Conservation (phyloP, 2,329 filamentous ascomycete genomes). For the Ascochyta lentis region DNA sequence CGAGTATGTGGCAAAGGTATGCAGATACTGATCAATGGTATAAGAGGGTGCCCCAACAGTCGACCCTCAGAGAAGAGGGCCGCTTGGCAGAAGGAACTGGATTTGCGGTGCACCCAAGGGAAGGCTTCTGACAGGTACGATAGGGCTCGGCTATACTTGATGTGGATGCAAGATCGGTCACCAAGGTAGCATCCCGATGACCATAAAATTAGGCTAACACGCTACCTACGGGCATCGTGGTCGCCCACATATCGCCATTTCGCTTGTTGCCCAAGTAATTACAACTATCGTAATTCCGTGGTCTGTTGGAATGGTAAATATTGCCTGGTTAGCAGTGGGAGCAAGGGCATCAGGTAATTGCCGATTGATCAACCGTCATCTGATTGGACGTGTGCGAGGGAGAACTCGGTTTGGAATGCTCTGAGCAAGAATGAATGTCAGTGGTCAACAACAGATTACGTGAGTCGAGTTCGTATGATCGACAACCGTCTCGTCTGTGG, state of each 20-base stretch:
- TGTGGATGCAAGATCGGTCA: conserved; percentile 32
- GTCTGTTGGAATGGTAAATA: conserved; percentile 43
- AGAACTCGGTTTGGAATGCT: conserved; percentile 45
- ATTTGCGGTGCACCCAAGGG: conserved; percentile 34
- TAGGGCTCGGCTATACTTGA: conserved; percentile 42
- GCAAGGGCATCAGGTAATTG: conserved; percentile 46
- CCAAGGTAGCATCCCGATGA: conserved; percentile 39
- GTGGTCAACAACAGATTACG: conserved; percentile 43
- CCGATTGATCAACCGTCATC: conserved; percentile 39
- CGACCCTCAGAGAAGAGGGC: conserved; percentile 32
- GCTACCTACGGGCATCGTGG: conserved; percentile 33
- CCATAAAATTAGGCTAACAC: conserved; percentile 44
- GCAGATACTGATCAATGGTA: conserved; percentile 40
- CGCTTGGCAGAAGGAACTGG: conserved; percentile 30
- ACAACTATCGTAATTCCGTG: conserved; percentile 34
- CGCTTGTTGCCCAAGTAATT: conserved; percentile 43
- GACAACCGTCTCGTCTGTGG: conserved; percentile 43
- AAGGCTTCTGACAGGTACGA: conserved; percentile 33
- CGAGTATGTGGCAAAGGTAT: conserved; percentile 34
- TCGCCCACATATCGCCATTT: conserved; percentile 35
- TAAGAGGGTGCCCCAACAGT: conserved; percentile 35
- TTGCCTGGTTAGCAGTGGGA: conserved; percentile 46
- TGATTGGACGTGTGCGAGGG: conserved; percentile 49
- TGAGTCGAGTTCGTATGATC: conserved; percentile 41
- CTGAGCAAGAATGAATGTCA: conserved; percentile 46